phyloP scores from a whole-genome alignment of 1,284 basidiomycete species.

The Chiua sp. region DNA sequence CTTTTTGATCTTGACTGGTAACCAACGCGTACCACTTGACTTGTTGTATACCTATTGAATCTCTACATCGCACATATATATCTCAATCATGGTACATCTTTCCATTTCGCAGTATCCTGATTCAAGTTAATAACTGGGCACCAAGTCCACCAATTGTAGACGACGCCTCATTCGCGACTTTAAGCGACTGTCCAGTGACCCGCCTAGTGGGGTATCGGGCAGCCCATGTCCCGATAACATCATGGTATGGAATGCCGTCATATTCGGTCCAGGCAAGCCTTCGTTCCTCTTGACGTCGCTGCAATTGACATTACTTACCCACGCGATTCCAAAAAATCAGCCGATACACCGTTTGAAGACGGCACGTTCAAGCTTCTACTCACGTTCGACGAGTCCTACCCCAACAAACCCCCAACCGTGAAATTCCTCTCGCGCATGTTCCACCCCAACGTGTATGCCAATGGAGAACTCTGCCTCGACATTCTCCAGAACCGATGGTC shows the following conservation, averaged over 20 bases:
- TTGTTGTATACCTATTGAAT: slow-evolving; percentile 1
- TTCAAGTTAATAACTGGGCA: background rate
- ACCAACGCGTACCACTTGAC: background rate
- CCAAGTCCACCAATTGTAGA: slow-evolving; percentile 88
- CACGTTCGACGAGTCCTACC: slow-evolving; percentile 97
- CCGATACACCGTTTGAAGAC: slow-evolving; percentile 98
- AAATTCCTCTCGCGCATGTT: slow-evolving; percentile 99
- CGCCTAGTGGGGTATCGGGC: slow-evolving; percentile 95
- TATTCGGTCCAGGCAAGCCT: slow-evolving; percentile 89
- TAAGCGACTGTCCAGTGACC: slow-evolving; percentile 93
- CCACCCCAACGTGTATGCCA: slow-evolving; percentile 98
- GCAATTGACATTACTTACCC: slow-evolving; percentile 3
- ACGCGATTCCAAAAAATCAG: slow-evolving; percentile 46
- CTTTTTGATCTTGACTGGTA: slow-evolving; percentile 8
- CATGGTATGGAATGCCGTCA: slow-evolving; percentile 99
- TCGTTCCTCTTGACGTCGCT: background rate
- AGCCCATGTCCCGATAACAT: slow-evolving; percentile 98
- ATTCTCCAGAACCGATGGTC: slow-evolving; percentile 99
- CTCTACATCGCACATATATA: background rate
- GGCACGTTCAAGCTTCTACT: slow-evolving; percentile 97
- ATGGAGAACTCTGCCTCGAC: slow-evolving; percentile 97
- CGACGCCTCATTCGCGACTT: slow-evolving; percentile 95
- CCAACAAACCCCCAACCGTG: slow-evolving; percentile 97
- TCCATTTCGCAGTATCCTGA: background rate
- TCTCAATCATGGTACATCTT: slow-evolving; percentile 26